phyloP scores from a whole-genome alignment of 2,329 filamentous ascomycete genomes.

The Sclerotinia minor region DNA sequence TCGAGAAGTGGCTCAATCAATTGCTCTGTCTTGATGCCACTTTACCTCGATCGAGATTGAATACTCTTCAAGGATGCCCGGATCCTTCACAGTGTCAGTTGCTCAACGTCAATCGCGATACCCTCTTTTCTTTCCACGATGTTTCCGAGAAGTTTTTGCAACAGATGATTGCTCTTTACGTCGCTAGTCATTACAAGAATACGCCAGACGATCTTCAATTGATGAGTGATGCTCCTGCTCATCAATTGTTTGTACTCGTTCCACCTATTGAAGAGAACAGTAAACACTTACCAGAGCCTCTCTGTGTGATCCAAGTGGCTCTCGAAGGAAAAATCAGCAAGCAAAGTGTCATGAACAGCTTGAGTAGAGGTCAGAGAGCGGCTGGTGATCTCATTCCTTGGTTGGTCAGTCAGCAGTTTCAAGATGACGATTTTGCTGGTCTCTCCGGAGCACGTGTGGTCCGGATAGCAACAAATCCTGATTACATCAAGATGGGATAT shows the following conservation, averaged over 20 bases:
- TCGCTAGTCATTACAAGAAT: constrained; percentile 98
- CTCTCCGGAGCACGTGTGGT: constrained; percentile 91
- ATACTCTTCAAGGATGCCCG: constrained; percentile 63
- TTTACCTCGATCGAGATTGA: constrained; percentile 63
- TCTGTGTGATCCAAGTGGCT: constrained; percentile 92
- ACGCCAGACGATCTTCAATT: constrained; percentile 96
- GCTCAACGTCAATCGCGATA: constrained; percentile 92
- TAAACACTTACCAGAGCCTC: constrained; percentile 81
- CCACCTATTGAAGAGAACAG: constrained; percentile 78
- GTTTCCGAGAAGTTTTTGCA: constrained; percentile 97
- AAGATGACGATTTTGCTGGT: constrained; percentile 93
- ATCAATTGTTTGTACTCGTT: constrained; percentile 93
- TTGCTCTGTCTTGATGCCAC: constrained; percentile 93
- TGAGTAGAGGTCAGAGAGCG: constrained; percentile 85
- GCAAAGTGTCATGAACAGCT: constrained; percentile 84
- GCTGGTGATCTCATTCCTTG: constrained; percentile 94
- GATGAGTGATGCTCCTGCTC: constrained; percentile 95
- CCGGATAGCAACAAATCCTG: constrained; percentile 92
- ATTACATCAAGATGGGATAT: constrained; percentile 91
- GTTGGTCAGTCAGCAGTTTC: constrained; percentile 97
- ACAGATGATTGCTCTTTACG: constrained; percentile 97
- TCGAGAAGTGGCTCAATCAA: constrained; percentile 96
- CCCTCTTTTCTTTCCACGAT: constrained; percentile 95
- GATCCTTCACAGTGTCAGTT: constrained; percentile 91
- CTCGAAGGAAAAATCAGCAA: constrained; percentile 93